Evolutionary conservation across 2,329 filamentous ascomycete species (phyloP).

Genomic region (Blastomyces emzantsi): DNA sequence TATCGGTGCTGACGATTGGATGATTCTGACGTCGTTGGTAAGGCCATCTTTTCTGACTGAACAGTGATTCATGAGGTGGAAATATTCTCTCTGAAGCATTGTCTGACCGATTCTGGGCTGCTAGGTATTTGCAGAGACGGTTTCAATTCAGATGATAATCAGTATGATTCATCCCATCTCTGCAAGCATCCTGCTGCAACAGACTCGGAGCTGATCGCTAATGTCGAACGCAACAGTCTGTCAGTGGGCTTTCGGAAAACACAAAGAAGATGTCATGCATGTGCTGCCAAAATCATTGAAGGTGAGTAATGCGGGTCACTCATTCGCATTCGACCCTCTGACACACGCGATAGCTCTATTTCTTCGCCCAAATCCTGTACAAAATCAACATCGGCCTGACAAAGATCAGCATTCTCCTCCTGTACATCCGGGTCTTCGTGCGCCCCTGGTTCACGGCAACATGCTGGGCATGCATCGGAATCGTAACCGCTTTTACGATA

Average conservation of each 20-base stretch:
- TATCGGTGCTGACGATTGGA: conserved; percentile 19
- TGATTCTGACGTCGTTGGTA: conserved; percentile 15
- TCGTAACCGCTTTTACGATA: conserved; percentile 19
- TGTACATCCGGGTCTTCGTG: conserved; percentile 20
- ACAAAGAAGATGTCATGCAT: conserved; percentile 14
- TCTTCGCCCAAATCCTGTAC: conserved; percentile 22
- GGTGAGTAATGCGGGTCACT: conserved; percentile 8
- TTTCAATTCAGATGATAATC: conserved; percentile 20
- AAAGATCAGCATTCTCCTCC: conserved; percentile 21
- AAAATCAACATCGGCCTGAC: conserved; percentile 21
- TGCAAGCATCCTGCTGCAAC: neutral
- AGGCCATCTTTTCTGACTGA: too few relatives aligned
- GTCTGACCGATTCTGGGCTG: neutral
- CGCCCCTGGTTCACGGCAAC: conserved; percentile 17
- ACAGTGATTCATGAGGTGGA: too few relatives aligned
- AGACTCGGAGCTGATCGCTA: neutral
- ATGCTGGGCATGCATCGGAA: conserved; percentile 17
- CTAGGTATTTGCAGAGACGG: conserved; percentile 18
- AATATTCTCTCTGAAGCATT: conserved; percentile 2
- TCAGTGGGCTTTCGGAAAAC: conserved; percentile 20
- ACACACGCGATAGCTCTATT: conserved; percentile 15
- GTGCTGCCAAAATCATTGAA: conserved; percentile 15
- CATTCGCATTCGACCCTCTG: neutral
- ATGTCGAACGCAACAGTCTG: conserved; percentile 12
- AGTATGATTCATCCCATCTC: conserved; percentile 10